Evolutionary conservation across 2,329 filamentous ascomycete genomes (phyloP), one percentile per base, ranked within the genome.

Genomic region (Aureobasidium sp.): DNA sequence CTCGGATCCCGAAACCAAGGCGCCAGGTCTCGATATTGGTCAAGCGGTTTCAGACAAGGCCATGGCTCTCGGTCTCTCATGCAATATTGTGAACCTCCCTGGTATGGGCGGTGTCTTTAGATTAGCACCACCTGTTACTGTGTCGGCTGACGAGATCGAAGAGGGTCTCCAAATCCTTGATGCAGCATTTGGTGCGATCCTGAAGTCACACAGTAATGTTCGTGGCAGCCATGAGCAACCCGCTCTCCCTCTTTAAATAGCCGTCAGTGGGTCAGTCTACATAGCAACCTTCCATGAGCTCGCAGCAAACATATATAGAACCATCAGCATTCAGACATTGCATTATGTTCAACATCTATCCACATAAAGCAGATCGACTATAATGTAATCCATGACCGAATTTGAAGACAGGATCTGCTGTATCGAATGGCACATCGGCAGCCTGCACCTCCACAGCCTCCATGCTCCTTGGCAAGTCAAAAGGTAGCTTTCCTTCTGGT

Each of bases 111-210:
- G 69, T 29, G 69, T 71, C 0, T 72, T 73, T 51, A 59, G 71
- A 15, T 52, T 72, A 20, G 70, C 69, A 20, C 69, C 70, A 29
- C 70, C 70, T 15, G 57, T 72, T 20, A 72, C 69, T 11, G 67
- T 68, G 8, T 68, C 69, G 9, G 67, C 66, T 9, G 67, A 70
- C 17, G 69, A 72, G 66, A 59, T 72, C 15, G 75, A 79, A 20
- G 73, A 78, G 44, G 84, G 83, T 0, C 67, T 87, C 62, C 67
- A 63, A 1, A 81, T 87, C 49, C 74, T 87, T 64, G 84, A 87
- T 53, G 11, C 29, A 11, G 48, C 48, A 3, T 51, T 51, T 25
- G 48, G 48, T 14, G 31, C 36, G 48, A 31, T 34, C 17, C 15
- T 51, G n/a, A 37, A 51, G n/a, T 51, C 48, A 15, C 48, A 51